Conservation (phyloP, 345 rosid genomes). For the Laguncularia racemosa region DNA sequence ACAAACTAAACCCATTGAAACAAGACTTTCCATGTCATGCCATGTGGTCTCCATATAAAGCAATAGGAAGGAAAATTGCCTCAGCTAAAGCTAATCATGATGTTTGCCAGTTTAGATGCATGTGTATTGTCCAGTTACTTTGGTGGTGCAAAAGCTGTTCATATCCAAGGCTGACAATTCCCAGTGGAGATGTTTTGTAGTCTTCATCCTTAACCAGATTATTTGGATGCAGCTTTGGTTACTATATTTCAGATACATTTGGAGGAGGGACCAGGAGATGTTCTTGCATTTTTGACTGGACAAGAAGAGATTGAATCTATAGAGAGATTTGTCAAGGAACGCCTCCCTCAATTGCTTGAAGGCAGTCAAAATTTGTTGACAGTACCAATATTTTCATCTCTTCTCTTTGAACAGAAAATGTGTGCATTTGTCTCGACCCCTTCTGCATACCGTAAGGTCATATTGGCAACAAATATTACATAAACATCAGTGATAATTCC, state of each 20-base stretch:
- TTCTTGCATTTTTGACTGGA: slow-evolving; percentile 90
- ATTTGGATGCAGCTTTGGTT: slow-evolving; percentile 65
- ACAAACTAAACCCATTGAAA: slow-evolving; percentile 73
- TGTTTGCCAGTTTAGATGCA: slow-evolving; percentile 98
- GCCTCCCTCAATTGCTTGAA: slow-evolving; percentile 58
- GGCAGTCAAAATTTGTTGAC: slow-evolving; percentile 41
- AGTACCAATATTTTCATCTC: slow-evolving; percentile 72
- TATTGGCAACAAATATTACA: slow-evolving; percentile 91
- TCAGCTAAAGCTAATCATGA: slow-evolving; percentile 73
- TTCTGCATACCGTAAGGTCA: slow-evolving; percentile 72
- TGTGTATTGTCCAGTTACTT: slow-evolving; percentile 73
- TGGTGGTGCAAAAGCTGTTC: slow-evolving; percentile 85
- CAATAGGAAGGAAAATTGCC: slow-evolving; percentile 32
- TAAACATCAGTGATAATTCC: slow-evolving; percentile 95
- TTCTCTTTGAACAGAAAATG: slow-evolving; percentile 89
- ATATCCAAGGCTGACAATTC: slow-evolving; percentile 76
- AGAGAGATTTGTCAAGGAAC: slow-evolving; percentile 63
- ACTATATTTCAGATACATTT: slow-evolving; percentile 87
- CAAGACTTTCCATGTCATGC: slow-evolving; percentile 89
- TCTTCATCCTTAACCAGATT: slow-evolving; percentile 59
- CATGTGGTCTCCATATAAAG: slow-evolving; percentile 33
- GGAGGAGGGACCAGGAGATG: slow-evolving; percentile 78
- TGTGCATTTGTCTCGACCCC: slow-evolving; percentile 65
- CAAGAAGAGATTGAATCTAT: slow-evolving; percentile 95
- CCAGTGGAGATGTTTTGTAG: slow-evolving; percentile 73